phyloP scores from a whole-genome alignment of 1,284 basidiomycete species.

The Sanguinoderma infundibulare region DNA sequence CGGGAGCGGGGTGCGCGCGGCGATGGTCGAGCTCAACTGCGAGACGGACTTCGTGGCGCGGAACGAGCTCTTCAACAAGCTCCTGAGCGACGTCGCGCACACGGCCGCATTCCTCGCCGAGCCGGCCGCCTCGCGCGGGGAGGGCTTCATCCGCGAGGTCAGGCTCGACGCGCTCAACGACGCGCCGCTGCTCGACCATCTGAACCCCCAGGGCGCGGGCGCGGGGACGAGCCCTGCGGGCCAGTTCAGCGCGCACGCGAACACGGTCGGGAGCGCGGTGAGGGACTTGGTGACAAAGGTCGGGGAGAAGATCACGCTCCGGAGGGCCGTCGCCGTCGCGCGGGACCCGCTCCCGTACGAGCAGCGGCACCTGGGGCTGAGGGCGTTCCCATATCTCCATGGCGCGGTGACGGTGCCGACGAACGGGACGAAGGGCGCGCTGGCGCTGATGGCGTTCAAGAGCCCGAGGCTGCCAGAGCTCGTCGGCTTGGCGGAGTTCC shows the following conservation, averaged over 20 bases:
- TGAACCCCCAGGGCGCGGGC: constrained; percentile 38
- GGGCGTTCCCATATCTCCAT: constrained; percentile 84
- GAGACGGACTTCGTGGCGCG: constrained; percentile 97
- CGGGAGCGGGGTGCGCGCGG: constrained; percentile 65
- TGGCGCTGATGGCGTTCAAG: constrained; percentile 68
- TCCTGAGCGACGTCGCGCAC: constrained; percentile 84
- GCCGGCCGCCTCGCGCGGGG: constrained; percentile 37
- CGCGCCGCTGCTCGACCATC: constrained; percentile 68
- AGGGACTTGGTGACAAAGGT: constrained; percentile 83
- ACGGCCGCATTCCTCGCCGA: constrained; percentile 85
- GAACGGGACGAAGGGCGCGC: constrained; percentile 41
- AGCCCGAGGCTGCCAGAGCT: constrained; percentile 49
- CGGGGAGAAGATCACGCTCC: constrained; percentile 88
- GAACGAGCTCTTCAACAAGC: constrained; percentile 82
- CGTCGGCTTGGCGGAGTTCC: constrained; percentile 49
- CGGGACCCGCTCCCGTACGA: constrained; percentile 54
- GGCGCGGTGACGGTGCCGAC: constrained; percentile 45
- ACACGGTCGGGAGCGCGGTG: constrained; percentile 77
- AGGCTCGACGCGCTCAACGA: constrained; percentile 61
- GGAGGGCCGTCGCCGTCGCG: constrained; percentile 76
- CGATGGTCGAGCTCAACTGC: constrained; percentile 93
- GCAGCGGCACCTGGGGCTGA: constrained; percentile 50
- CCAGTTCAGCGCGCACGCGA: constrained; percentile 4
- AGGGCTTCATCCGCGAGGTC: constrained; percentile 45
- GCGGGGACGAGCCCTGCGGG: constrained; percentile 1